Percentiles rank a stretch among this genome's conserved stretches.
phyloP scores from a whole-genome alignment of 2,329 filamentous ascomycete genomes.

The Epichloe gansuensis region DNA sequence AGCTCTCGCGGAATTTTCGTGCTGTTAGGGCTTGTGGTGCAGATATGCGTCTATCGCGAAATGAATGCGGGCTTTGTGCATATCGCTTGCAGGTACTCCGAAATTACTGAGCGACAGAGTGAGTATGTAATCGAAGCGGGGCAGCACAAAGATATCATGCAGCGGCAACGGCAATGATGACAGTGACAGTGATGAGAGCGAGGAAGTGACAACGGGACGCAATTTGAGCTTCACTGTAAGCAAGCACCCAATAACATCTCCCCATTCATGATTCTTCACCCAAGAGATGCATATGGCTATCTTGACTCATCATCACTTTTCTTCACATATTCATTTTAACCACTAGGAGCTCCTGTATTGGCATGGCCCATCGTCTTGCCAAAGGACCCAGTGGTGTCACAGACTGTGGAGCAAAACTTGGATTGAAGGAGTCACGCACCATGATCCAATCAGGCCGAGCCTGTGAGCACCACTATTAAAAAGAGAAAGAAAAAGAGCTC shows the following conservation, averaged over 20 bases:
- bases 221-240: background rate
- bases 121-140: constrained; percentile 15
- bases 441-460: constrained; percentile 6
- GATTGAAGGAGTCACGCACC: constrained; percentile 5
- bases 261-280: background rate
- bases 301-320: constrained; percentile 5
- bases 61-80: constrained; percentile 14
- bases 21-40: constrained; percentile 28
- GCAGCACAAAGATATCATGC: constrained; percentile 7
- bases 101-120: constrained; percentile 9
- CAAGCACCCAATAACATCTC: constrained; percentile 6
- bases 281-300: background rate
- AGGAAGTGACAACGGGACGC: background rate
- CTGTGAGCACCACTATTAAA: background rate
- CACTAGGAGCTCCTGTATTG: background rate
- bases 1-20: constrained; percentile 22
- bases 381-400: constrained; percentile 2
- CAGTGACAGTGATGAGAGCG: background rate
- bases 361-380: background rate
- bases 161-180: background rate
- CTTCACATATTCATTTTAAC: background rate
- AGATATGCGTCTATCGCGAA: constrained; percentile 15
- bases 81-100: constrained; percentile 11
- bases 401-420: constrained; percentile 4
- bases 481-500: background rate